Evolutionary conservation across 805 yeast genomes (phyloP), one percentile per base, ranked within the genome.

Genomic region (Hanseniaspora clermontiae): DNA sequence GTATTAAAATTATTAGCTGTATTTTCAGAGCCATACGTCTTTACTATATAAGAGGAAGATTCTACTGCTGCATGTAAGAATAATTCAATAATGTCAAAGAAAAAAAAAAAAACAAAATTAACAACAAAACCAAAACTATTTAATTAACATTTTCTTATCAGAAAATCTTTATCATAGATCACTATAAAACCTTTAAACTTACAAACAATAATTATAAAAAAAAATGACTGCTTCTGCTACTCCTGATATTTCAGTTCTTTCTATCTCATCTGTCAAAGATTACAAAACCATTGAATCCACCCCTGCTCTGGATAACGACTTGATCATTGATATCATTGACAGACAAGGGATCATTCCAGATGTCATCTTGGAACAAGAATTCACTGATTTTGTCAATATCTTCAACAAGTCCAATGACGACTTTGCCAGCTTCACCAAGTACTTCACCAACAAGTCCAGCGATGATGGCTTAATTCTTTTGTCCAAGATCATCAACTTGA

Each of bases 281-380:
- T 91, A 89, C 74, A 80, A 81, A 60, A 74, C 81, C 54, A 83
- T 85, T 5, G 91, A 88, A 66, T 77, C 81, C 27, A 95, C 90
- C 38, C 88, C 86, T 67, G 84, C 82, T 65, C 76, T 78, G 49
- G 97, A 93, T 69, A 78, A 83, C 68, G 89, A 82, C 61, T 76
- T 76, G 59, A 97, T 91, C 46, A 79, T 88, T 70, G 95, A 88
- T 66, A 75, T 81, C 43, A 72, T 91, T 57, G 95, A 88, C 66
- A 75, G 78, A 55, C 80, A 83, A 37, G 97, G 96, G 0, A 87
- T 91, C 66, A 86, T 91, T 59, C 98, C 97, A 10, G 95, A 86
- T 63, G 71, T 79, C 57, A 75, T 88, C 63, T 86, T 91, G 61
- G 96, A 89, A 70, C 74, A 78, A 56, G 97, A 91, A 71, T 91